Percentiles rank a stretch among this genome's conserved stretches.
phyloP scores from a whole-genome alignment of 148 eudicot species.

The Heliosperma pusillum region DNA sequence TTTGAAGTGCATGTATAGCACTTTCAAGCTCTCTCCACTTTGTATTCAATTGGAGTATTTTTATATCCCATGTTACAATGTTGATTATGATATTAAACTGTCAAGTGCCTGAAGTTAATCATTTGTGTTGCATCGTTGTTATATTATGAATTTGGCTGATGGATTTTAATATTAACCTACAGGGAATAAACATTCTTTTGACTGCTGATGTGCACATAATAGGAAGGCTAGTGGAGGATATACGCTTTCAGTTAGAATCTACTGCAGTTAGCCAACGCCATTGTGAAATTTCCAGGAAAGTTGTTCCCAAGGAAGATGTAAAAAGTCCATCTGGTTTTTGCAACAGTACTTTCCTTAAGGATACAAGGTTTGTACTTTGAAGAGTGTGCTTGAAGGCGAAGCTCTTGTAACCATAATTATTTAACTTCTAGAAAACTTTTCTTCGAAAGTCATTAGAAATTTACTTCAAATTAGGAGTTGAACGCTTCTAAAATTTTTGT shows the following conservation, averaged over 20 bases:
- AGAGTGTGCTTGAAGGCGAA: not conserved
- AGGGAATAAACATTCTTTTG: constrained; percentile 88
- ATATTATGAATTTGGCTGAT: constrained; percentile 12
- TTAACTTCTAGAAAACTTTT: not conserved
- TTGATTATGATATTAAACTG: too few species aligned
- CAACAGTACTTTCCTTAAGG: constrained; percentile 50
- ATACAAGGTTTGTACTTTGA: constrained; percentile 56
- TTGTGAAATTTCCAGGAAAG: constrained; percentile 65
- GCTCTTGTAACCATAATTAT: not conserved
- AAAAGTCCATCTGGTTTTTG: constrained; percentile 45
- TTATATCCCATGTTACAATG: not conserved
- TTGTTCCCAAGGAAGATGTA: constrained; percentile 46
- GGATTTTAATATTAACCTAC: constrained; percentile 13
- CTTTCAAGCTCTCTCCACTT: not conserved
- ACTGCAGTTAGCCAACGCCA: constrained; percentile 77
- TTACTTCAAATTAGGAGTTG: not conserved
- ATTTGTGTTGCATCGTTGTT: not conserved
- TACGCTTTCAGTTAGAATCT: constrained; percentile 63
- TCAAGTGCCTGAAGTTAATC: not conserved
- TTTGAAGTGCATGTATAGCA: not conserved
- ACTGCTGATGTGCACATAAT: constrained; percentile 67
- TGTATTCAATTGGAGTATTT: not conserved
- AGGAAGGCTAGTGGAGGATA: constrained; percentile 75
- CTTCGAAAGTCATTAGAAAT: not conserved
- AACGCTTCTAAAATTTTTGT: constrained; percentile 20